A percentile compares a stretch with the other conserved stretches of the same genome.
Evolutionary conservation across 352 stramenopile species (phyloP).

Genomic region (Globisporangium mamillatum): DNA sequence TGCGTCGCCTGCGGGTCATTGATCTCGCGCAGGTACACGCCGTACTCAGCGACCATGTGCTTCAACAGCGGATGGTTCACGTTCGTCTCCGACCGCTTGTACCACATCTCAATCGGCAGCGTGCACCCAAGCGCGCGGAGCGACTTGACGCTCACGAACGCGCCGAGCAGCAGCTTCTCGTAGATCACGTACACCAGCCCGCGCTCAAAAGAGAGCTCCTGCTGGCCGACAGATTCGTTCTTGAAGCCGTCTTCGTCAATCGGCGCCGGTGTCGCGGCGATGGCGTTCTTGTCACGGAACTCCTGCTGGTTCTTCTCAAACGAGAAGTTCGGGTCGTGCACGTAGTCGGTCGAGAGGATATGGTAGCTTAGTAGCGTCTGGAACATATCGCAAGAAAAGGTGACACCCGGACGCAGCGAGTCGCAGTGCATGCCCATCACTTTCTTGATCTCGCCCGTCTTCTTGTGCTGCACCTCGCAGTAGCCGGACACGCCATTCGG

Average conservation of each 20-base stretch:
- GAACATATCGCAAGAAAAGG: constrained; percentile 26
- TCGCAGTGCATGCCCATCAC: constrained; percentile 32
- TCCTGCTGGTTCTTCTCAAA: constrained; percentile 18
- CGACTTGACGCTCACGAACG: constrained; percentile 22
- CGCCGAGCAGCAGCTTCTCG: constrained; percentile 22
- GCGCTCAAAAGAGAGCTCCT: constrained; percentile 22
- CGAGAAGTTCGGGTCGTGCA: constrained; percentile 20
- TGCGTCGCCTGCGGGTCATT: constrained; percentile 34
- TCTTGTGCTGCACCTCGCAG: constrained; percentile 30
- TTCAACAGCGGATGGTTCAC: constrained; percentile 36
- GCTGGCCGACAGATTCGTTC: constrained; percentile 16
- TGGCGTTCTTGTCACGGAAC: constrained; percentile 8
- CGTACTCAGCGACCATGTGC: constrained; percentile 33
- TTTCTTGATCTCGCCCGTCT: constrained; percentile 21
- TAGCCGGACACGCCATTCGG: constrained; percentile 24
- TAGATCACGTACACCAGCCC: constrained; percentile 29
- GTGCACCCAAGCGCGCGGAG: constrained; percentile 42
- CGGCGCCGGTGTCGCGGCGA: constrained; percentile 20
- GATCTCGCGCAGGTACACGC: constrained; percentile 46
- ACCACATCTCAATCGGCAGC: constrained; percentile 62
- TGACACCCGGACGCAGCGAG: constrained; percentile 21
- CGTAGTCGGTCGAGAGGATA: constrained; percentile 21
- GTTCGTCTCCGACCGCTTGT: constrained; percentile 37
- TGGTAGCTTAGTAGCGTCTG: constrained; percentile 19
- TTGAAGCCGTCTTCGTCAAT: constrained; percentile 18